Base-by-base conservation (phyloP, 23 red algal species). In the Gracilaria domingensis region DNA sequence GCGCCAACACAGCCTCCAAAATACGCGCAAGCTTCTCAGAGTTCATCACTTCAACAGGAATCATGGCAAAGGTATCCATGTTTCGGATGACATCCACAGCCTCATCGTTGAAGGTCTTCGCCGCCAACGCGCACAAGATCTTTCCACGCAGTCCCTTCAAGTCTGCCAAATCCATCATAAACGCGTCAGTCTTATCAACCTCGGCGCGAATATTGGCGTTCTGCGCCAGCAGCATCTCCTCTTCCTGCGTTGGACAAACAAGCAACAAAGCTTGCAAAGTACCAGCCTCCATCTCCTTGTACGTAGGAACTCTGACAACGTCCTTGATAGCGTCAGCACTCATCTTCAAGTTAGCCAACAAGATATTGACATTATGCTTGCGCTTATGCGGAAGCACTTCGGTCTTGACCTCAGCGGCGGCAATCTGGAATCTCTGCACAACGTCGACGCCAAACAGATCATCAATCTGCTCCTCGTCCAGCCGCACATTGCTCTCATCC, bases 301-400 rank as follows among this genome's bases (percentile, higher is more conserved):
- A 97, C 65, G 85, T 93, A n/a, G 86, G 82, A 0, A 85, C 74
- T 17, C 89, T 11, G 36, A 97, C 81, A 30, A 97, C 90, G 47
- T 97, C 89, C 80, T 90, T 91, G 55, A 97, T 93, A 70, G 81
- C 70, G 12, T 93, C 91, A n/a, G 95, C 80, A 69, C 70, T 87
- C 95, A 97, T 94, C 89, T 94, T 97, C 34, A 97, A 44, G 47
- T 93, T 97, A 16, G 95, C 95, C 23, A 97, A 33, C 64, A 97
- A 76, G 71, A 97, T 94, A 78, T 97, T 97, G 28, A 97, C 88
- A 56, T 97, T 97, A 66, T 97, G 95, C 87, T 93, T 97, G 29
- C 95, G 66, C 82, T 97, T 97, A 50, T 97, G 95, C 36, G 95
- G 95, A 8, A 97, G 30, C 28, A 97, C 92, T 76, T 97, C 95